phyloP scores from a whole-genome alignment of 2,329 filamentous ascomycete species.

The Periconia digitata region DNA sequence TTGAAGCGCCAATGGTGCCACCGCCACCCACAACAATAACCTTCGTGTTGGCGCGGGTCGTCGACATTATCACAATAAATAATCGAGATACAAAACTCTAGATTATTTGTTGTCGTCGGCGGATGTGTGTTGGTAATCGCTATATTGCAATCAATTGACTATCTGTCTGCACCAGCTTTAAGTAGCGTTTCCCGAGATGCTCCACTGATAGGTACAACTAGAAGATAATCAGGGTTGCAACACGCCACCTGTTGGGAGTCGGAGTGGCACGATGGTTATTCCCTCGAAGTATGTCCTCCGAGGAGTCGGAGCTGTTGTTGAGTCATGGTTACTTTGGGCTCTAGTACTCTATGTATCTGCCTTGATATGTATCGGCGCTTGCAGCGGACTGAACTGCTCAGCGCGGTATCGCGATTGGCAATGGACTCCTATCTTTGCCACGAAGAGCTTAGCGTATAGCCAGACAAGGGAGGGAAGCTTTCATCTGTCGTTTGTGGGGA shows the following conservation, averaged over 20 bases:
- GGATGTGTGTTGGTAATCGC: not conserved
- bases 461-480: not conserved
- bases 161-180: not conserved
- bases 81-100: no score
- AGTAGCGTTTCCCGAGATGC: not conserved
- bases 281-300: not conserved
- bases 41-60: constrained; percentile 19
- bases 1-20: constrained; percentile 56
- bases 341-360: no score
- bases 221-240: not conserved
- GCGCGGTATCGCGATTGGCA: not conserved
- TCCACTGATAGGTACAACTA: no score
- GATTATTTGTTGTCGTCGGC: no score
- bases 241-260: not conserved
- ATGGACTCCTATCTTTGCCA: not conserved
- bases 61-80: constrained; percentile 13
- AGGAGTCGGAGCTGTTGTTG: not conserved
- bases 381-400: no score
- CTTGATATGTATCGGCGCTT: no score
- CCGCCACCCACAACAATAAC: constrained; percentile 52
- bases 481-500: no score
- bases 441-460: not conserved
- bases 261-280: no score
- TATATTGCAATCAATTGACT: not conserved
- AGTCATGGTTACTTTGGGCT: not conserved